A percentile compares a stretch with the other conserved stretches of the same genome.
These are phyloP conservation scores for Emiliania huxleyi DNA, from an alignment of 78 protist genomes.

Conservation along the genomic window DNA sequence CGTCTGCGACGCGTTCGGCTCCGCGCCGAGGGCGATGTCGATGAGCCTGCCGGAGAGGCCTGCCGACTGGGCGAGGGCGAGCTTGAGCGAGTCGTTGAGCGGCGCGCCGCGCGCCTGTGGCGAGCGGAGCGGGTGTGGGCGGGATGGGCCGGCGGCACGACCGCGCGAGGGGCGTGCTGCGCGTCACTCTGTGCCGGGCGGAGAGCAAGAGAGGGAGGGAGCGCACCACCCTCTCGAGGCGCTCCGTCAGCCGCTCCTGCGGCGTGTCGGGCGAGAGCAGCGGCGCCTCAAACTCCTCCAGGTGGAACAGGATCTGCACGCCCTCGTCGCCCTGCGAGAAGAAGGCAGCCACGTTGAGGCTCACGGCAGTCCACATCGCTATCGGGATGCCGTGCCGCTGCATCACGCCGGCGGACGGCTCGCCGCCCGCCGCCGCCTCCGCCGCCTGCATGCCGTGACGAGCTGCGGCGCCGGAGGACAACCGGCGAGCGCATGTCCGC, in stretches of 20 bases:
- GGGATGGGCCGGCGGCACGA: too few species aligned
- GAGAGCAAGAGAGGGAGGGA: too few species aligned
- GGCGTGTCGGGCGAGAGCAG: not conserved
- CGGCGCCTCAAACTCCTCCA: not conserved
- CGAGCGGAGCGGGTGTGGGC: too few species aligned
- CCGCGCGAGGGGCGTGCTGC: too few species aligned
- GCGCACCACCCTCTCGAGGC: not conserved
- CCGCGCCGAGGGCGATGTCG: not conserved
- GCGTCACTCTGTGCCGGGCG: too few species aligned
- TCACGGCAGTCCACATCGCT: not conserved
- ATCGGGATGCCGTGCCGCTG: not conserved
- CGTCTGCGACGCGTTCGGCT: not conserved
- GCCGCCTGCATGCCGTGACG: too few species aligned
- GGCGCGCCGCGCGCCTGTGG: not conserved
- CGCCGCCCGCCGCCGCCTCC: too few species aligned
- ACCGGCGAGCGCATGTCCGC: too few species aligned
- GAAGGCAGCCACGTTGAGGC: constrained; percentile 1
- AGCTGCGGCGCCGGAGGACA: too few species aligned
- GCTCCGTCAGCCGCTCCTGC: not conserved
- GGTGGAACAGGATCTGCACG: not conserved
- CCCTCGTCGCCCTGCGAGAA: constrained; percentile 13
- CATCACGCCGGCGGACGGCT: too few species aligned
- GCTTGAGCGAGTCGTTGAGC: not conserved
- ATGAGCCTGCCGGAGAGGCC: not conserved
- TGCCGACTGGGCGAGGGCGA: not conserved